Percentiles rank a stretch among this genome's conserved stretches.
Conservation (phyloP, 2,329 filamentous ascomycete genomes). For the Geosmithia flava region DNA sequence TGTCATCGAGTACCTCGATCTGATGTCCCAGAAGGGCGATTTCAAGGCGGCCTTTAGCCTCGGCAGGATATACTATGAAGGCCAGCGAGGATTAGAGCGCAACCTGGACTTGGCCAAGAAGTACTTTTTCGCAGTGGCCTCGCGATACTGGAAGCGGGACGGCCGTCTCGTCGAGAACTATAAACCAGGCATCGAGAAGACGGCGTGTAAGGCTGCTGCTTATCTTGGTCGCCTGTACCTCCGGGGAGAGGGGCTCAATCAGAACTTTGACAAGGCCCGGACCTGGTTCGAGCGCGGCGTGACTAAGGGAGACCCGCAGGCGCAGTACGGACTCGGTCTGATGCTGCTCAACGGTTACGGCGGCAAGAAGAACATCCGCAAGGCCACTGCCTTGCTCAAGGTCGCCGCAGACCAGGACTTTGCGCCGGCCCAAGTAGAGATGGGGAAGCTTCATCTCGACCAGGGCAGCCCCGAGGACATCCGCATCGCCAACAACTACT, state of each 20-base stretch:
- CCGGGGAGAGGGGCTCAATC: constrained; percentile 71
- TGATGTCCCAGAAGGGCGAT: constrained; percentile 84
- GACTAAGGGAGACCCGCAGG: constrained; percentile 64
- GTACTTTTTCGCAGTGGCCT: constrained; percentile 71
- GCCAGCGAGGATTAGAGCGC: constrained; percentile 59
- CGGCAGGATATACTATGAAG: constrained; percentile 80
- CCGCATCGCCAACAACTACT: constrained; percentile 69
- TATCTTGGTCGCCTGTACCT: constrained; percentile 84
- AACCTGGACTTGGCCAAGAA: constrained; percentile 63
- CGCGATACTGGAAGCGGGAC: constrained; percentile 70
- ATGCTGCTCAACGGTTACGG: constrained; percentile 75
- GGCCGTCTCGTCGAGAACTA: constrained; percentile 62
- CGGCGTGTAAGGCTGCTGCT: constrained; percentile 72
- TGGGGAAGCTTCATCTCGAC: constrained; percentile 76
- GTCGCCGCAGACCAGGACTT: constrained; percentile 73
- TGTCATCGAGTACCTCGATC: constrained; percentile 84
- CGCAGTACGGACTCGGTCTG: constrained; percentile 71
- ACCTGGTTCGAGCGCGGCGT: constrained; percentile 78
- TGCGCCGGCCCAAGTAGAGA: constrained; percentile 66
- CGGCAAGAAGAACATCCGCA: constrained; percentile 53
- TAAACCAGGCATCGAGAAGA: constrained; percentile 60
- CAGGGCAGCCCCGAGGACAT: constrained; percentile 62
- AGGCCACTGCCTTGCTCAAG: constrained; percentile 65
- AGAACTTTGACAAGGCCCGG: constrained; percentile 64
- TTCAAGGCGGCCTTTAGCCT: constrained; percentile 78